Evolutionary conservation across 495 filamentous ascomycete genomes (phyloP).

Genomic region (Podospora pseudoanserina): DNA sequence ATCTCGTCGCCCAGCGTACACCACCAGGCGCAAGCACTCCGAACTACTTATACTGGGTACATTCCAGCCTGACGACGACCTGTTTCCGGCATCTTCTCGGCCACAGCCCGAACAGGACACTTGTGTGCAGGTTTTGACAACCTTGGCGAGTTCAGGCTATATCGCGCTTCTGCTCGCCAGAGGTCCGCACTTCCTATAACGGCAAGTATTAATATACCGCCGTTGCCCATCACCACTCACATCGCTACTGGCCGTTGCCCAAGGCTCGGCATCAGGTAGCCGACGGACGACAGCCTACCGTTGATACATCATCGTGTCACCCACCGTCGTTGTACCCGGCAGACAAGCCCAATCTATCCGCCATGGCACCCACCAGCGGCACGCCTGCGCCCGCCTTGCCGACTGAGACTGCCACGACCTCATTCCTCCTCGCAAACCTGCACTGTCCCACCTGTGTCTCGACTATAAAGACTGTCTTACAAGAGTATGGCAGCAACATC

Average conservation of each 20-base stretch:
- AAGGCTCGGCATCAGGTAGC: conserved; percentile 7
- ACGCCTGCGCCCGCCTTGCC: conserved; percentile 2
- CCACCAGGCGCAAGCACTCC: background rate
- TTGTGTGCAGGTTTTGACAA: conserved; percentile 1
- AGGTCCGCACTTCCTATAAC: conserved; percentile 30
- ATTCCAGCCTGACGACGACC: background rate
- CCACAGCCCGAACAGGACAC: background rate
- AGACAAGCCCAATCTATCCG: conserved; percentile 14
- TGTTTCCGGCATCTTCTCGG: background rate
- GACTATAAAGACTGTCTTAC: conserved; percentile 49
- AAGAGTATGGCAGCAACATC: conserved; percentile 33
- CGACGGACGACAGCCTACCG: background rate
- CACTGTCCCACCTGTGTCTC: conserved; percentile 62
- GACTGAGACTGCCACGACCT: conserved; percentile 38
- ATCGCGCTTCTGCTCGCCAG: conserved; percentile 14
- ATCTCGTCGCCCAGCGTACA: background rate
- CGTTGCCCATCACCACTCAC: conserved; percentile 10
- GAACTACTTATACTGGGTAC: background rate
- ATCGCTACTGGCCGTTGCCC: conserved; percentile 1
- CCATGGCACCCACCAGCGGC: conserved; percentile 25
- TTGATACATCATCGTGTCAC: background rate
- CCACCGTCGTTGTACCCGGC: conserved; percentile 18
- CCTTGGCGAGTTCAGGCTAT: conserved; percentile 33
- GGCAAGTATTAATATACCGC: conserved; percentile 27
- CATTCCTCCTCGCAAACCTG: conserved; percentile 53